phyloP scores from a whole-genome alignment of 352 stramenopile species.

The Phytophthora europaea region DNA sequence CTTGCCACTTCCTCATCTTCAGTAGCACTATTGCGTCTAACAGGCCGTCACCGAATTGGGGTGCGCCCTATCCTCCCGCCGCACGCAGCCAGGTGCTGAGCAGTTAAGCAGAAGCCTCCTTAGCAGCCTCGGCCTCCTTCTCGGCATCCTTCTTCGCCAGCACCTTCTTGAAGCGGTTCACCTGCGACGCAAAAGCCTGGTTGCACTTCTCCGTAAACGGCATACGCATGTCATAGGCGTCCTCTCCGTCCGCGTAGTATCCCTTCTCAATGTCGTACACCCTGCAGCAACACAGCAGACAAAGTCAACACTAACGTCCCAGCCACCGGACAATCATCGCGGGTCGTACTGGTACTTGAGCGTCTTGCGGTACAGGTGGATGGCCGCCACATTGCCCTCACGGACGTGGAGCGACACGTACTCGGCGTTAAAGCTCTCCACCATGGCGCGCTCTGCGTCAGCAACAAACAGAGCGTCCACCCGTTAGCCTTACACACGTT shows the following conservation, averaged over 20 bases:
- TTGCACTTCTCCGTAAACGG: slow-evolving; percentile 94
- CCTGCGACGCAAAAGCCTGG: slow-evolving; percentile 86
- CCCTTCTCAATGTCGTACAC: slow-evolving; percentile 99
- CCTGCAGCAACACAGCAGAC: slow-evolving; percentile 39
- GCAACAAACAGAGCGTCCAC: slow-evolving; percentile 1
- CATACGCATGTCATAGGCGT: slow-evolving; percentile 99
- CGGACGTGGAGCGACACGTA: slow-evolving; percentile 99
- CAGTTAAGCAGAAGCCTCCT: slow-evolving; percentile 33
- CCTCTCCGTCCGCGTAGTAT: slow-evolving; percentile 99
- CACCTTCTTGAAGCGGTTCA: slow-evolving; percentile 87
- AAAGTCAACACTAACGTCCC: not conserved
- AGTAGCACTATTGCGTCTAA: slow-evolving; percentile 35
- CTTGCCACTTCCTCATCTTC: slow-evolving; percentile 16
- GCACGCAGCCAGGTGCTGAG: not conserved
- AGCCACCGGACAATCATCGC: not conserved
- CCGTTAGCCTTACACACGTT: not conserved
- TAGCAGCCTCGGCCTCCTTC: slow-evolving; percentile 37
- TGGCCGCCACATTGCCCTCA: slow-evolving; percentile 98
- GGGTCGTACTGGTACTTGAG: slow-evolving; percentile 95
- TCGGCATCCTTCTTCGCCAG: slow-evolving; percentile 74
- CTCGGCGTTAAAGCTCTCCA: slow-evolving; percentile 97
- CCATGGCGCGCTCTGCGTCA: slow-evolving; percentile 94
- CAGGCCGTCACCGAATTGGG: slow-evolving; percentile 8
- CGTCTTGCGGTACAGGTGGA: slow-evolving; percentile 99
- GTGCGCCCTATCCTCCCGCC: slow-evolving; percentile 2